These are phyloP conservation scores for Hypoxylon sp. DNA, from an alignment of 2,329 filamentous ascomycete species.

Conservation along the genomic window DNA sequence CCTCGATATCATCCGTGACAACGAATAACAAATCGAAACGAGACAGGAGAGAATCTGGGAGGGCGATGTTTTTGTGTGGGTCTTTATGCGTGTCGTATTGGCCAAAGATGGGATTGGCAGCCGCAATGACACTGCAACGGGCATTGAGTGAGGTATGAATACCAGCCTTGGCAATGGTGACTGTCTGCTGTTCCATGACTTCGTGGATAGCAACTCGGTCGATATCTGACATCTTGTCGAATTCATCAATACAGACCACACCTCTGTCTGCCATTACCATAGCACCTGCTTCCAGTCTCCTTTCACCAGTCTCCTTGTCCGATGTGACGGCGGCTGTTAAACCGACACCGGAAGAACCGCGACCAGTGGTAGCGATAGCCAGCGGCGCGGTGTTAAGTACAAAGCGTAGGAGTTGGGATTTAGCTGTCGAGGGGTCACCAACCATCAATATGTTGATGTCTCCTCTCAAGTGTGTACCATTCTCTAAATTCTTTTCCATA, in stretches of 20 bases:
- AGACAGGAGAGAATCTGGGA: conserved; percentile 94
- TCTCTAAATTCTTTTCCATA: conserved; percentile 98
- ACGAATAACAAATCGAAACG: conserved; percentile 99
- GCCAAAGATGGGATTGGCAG: conserved; percentile 96
- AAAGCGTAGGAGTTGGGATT: conserved; percentile 96
- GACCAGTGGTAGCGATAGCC: conserved; percentile 95
- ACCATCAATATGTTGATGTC: conserved; percentile 99
- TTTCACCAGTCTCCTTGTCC: conserved; percentile 96
- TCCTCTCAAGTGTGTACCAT: conserved; percentile 95
- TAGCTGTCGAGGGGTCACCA: conserved; percentile 96
- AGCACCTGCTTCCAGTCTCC: conserved; percentile 92
- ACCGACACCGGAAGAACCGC: conserved; percentile 97
- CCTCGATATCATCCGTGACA: conserved; percentile 97
- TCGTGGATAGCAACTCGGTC: conserved; percentile 99
- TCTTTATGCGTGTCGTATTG: conserved; percentile 99
- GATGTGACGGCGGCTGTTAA: conserved; percentile 94
- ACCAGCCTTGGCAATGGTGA: conserved; percentile 97
- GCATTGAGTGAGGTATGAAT: conserved; percentile 98
- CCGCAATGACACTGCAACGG: conserved; percentile 93
- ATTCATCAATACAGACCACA: conserved; percentile 98
- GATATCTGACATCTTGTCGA: conserved; percentile 99
- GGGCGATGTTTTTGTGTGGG: conserved; percentile 96
- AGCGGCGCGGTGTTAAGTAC: conserved; percentile 96
- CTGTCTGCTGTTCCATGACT: conserved; percentile 99
- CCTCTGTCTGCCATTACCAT: conserved; percentile 98